phyloP scores from a whole-genome alignment of 106 monocot genomes.

The Xerophyta viscosa region DNA sequence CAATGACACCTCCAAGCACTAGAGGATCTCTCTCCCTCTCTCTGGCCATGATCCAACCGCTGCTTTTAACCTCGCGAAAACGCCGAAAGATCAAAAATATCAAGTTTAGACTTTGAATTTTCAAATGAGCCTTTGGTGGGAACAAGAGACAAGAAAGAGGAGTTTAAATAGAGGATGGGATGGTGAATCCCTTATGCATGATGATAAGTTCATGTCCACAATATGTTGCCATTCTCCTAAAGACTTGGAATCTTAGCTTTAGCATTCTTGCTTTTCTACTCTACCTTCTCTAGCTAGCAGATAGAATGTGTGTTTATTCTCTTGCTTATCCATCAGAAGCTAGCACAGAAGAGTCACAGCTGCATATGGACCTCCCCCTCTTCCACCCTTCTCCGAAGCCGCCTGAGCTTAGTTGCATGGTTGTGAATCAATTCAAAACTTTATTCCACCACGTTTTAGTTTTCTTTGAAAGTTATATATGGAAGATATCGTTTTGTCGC shows the following conservation, averaged over 20 bases:
- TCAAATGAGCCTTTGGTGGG: background rate
- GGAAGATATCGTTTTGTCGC: too few relatives aligned
- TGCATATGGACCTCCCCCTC: slow-evolving; percentile 3
- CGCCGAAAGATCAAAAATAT: too few relatives aligned
- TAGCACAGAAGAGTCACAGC: too few relatives aligned
- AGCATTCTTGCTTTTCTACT: background rate
- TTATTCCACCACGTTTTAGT: too few relatives aligned
- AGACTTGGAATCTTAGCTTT: background rate
- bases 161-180: background rate
- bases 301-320: background rate
- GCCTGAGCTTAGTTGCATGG: background rate
- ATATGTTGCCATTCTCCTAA: too few relatives aligned
- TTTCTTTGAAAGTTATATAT: too few relatives aligned
- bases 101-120: too few relatives aligned
- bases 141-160: background rate
- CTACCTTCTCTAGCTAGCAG: background rate
- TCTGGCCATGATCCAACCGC: background rate
- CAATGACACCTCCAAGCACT: slow-evolving; percentile 56
- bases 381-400: background rate
- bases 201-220: background rate
- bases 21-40: slow-evolving; percentile 52
- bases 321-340: slow-evolving; percentile 2
- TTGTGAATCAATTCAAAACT: too few relatives aligned
- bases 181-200: background rate
- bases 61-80: background rate